Percentiles rank a stretch among this genome's conserved stretches.
Evolutionary conservation across 2,329 filamentous ascomycete species (phyloP).

Genomic region (Intubia oerlemansii): DNA sequence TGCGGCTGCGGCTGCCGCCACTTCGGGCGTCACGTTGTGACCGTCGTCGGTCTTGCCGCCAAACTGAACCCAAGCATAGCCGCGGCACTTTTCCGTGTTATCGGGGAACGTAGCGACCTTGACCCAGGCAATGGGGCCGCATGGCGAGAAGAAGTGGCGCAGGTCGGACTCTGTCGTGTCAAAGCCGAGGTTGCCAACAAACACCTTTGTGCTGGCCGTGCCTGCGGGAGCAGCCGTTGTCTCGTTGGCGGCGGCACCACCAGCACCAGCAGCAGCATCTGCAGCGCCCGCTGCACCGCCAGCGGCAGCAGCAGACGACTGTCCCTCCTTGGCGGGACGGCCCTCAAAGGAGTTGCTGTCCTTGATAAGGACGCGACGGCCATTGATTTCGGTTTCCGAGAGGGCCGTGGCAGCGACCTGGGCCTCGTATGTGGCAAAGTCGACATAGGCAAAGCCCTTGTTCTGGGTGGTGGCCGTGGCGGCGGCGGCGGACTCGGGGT

Average conservation of each 20-base stretch:
- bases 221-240: conserved; percentile 15
- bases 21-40: conserved; percentile 3
- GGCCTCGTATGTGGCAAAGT: conserved; percentile 53
- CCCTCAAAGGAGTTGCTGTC: conserved; percentile 78
- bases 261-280: conserved; percentile 10
- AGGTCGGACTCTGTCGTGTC: conserved; percentile 64
- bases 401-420: conserved; percentile 62
- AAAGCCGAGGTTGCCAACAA: conserved; percentile 79
- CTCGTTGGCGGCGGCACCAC: conserved; percentile 12
- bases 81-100: conserved; percentile 80
- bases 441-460: conserved; percentile 91
- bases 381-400: conserved; percentile 61
- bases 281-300: conserved; percentile 8
- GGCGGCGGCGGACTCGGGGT: conserved; percentile 12
- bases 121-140: conserved; percentile 61
- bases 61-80: conserved; percentile 90
- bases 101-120: conserved; percentile 94
- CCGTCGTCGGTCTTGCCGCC: conserved; percentile 16
- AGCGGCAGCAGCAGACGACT: too few species aligned
- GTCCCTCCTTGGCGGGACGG: conserved; percentile 27
- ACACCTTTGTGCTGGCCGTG: conserved; percentile 51
- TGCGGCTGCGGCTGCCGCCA: conserved; percentile 50
- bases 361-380: conserved; percentile 79
- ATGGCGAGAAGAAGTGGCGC: conserved; percentile 61
- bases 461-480: conserved; percentile 32